Conservation (phyloP, 2,329 filamentous ascomycete genomes). For the Fusarium nisikadoi region DNA sequence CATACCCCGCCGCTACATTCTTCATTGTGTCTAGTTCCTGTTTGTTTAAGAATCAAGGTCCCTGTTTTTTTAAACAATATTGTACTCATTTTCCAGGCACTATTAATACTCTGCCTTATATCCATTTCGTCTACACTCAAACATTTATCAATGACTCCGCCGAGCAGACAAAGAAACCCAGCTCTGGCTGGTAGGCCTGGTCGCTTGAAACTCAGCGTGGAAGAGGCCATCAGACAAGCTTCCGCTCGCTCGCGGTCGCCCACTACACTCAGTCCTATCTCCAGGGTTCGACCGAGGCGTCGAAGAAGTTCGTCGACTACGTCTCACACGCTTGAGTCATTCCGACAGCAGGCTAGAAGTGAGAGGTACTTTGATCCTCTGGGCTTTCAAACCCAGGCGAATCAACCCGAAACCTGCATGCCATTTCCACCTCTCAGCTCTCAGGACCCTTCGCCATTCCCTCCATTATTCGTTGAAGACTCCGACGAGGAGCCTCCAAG, state of each 20-base stretch:
- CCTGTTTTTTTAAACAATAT: background rate
- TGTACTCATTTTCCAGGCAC: background rate
- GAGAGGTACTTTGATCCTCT: constrained; percentile 1
- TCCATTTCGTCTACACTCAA: background rate
- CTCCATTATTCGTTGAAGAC: constrained; percentile 4
- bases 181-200: constrained; percentile 6
- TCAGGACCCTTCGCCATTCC: constrained; percentile 12
- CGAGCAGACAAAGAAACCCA: constrained; percentile 22
- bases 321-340: background rate
- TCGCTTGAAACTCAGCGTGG: constrained; percentile 5
- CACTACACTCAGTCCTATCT: constrained; percentile 22
- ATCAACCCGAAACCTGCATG: background rate
- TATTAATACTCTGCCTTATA: constrained; percentile 9
- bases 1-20: background rate
- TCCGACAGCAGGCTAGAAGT: background rate
- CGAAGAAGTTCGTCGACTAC: constrained; percentile 9
- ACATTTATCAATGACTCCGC: constrained; percentile 1
- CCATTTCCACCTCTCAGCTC: constrained; percentile 2
- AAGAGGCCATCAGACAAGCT: constrained; percentile 19
- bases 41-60: background rate
- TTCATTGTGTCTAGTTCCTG: background rate
- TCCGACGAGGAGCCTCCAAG: constrained; percentile 16
- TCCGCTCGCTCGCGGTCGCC: constrained; percentile 25
- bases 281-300: constrained; percentile 7
- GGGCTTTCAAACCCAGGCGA: background rate